A percentile compares a stretch with the other conserved stretches of the same genome.
phyloP scores from a whole-genome alignment of 169 alveolate genomes.

The Babesia divergens region DNA sequence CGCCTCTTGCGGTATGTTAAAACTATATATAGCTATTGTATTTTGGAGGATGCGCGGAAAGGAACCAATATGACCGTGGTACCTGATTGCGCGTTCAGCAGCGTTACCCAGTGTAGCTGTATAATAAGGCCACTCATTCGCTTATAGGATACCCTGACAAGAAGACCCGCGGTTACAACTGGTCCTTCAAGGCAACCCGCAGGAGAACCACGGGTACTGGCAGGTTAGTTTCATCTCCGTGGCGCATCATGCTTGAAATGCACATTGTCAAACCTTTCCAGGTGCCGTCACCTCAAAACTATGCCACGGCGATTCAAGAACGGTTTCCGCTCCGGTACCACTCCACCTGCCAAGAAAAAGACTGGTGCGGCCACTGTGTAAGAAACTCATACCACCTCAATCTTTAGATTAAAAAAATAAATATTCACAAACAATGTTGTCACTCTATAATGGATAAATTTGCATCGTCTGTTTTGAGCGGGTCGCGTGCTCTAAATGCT shows the following conservation, averaged over 20 bases:
- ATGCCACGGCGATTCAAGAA: constrained; percentile 93
- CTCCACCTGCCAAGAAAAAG: constrained; percentile 77
- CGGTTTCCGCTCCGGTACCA: constrained; percentile 93
- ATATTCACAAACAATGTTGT: neutral
- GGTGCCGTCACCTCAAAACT: constrained; percentile 92
- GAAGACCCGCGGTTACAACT: constrained; percentile 92
- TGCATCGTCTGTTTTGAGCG: neutral
- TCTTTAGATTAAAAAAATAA: constrained; percentile 1
- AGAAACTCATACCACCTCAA: constrained; percentile 6
- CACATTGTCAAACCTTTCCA: constrained; percentile 12
- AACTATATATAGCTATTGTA: neutral
- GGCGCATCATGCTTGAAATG: neutral
- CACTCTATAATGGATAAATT: neutral
- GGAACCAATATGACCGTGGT: neutral
- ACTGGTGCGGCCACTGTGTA: constrained; percentile 28
- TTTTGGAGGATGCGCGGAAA: neutral
- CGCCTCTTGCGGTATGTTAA: constrained; percentile 89
- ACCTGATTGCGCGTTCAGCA: neutral
- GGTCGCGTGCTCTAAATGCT: neutral
- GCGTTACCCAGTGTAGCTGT: neutral
- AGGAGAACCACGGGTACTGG: constrained; percentile 97
- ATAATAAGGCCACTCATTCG: neutral
- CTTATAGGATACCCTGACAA: constrained; percentile 86
- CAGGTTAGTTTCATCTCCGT: constrained; percentile 57
- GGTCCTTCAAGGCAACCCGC: constrained; percentile 94